phyloP scores from a whole-genome alignment of 441 rosid genomes.

The Erodium trifolium region DNA sequence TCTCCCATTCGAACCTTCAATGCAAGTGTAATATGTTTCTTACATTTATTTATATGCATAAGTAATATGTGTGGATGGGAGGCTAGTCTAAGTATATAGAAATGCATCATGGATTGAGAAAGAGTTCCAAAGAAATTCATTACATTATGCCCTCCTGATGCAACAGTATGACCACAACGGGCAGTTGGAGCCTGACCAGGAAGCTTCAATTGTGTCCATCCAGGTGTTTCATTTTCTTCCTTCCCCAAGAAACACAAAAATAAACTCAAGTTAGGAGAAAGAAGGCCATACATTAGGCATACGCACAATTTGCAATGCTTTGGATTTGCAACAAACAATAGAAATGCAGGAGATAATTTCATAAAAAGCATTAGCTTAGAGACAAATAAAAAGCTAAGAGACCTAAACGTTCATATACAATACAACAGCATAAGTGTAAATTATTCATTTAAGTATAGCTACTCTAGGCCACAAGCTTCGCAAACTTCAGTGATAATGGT shows the following conservation, averaged over 20 bases:
- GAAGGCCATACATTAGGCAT: slow-evolving; percentile 5
- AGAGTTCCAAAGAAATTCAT: slow-evolving; percentile 24
- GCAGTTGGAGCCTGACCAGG: slow-evolving; percentile 98
- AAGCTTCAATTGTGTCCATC: slow-evolving; percentile 98
- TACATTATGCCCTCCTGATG: slow-evolving; percentile 96
- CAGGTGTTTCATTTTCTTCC: slow-evolving; percentile 92
- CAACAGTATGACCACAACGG: slow-evolving; percentile 87
- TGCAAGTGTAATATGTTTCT: background rate
- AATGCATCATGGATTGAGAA: slow-evolving; percentile 5
- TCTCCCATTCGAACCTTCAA: background rate
- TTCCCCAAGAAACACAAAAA: slow-evolving; percentile 58
- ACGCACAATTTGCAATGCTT: background rate
- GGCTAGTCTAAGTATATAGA: background rate
- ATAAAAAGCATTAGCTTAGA: background rate
- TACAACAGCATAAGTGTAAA: background rate
- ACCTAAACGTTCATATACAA: background rate
- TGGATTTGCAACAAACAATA: background rate
- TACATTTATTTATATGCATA: background rate
- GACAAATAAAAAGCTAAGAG: background rate
- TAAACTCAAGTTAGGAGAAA: slow-evolving; percentile 26
- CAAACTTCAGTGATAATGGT: background rate
- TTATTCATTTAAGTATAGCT: background rate
- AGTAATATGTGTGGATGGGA: background rate
- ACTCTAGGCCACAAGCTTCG: background rate
- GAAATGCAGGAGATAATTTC: background rate